A percentile compares a stretch with the other conserved stretches of the same genome.
Conservation (phyloP, 192 early-diverging fungal species). For the Coemansia sp. region DNA sequence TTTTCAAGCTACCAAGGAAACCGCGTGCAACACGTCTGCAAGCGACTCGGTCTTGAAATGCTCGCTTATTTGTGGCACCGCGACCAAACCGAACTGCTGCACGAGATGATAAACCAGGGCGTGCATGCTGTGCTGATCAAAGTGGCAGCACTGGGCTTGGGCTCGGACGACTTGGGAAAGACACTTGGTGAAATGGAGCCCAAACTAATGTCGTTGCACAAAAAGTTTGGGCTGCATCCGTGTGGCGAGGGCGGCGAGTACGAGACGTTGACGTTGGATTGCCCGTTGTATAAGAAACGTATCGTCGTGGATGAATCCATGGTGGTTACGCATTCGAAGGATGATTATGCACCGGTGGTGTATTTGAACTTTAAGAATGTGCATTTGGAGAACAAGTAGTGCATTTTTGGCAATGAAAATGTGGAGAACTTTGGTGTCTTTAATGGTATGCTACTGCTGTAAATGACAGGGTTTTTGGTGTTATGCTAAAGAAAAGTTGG, state of each 20-base stretch:
- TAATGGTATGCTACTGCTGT: no score
- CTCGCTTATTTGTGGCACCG: constrained; percentile 89
- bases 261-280: constrained; percentile 91
- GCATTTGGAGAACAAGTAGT: constrained; percentile 67
- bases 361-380: constrained; percentile 74
- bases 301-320: constrained; percentile 74
- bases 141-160: constrained; percentile 84
- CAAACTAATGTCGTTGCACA: constrained; percentile 64
- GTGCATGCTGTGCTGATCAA: constrained; percentile 89
- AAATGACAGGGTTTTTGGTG: no score
- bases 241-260: constrained; percentile 99
- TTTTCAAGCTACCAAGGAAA: constrained; percentile 97
- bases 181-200: constrained; percentile 76
- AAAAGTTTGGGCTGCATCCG: constrained; percentile 78
- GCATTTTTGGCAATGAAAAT: neutral
- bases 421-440: no score
- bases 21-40: constrained; percentile 92
- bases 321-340: constrained; percentile 75
- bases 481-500: no score
- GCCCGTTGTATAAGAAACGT: constrained; percentile 82
- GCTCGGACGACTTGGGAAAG: constrained; percentile 64
- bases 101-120: constrained; percentile 78
- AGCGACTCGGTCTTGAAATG: constrained; percentile 78
- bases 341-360: constrained; percentile 77
- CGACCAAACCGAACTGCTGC: constrained; percentile 77